A percentile compares a stretch with the other conserved stretches of the same genome.
Conservation (phyloP, 2,329 filamentous ascomycete species). For the Onygena corvina region DNA sequence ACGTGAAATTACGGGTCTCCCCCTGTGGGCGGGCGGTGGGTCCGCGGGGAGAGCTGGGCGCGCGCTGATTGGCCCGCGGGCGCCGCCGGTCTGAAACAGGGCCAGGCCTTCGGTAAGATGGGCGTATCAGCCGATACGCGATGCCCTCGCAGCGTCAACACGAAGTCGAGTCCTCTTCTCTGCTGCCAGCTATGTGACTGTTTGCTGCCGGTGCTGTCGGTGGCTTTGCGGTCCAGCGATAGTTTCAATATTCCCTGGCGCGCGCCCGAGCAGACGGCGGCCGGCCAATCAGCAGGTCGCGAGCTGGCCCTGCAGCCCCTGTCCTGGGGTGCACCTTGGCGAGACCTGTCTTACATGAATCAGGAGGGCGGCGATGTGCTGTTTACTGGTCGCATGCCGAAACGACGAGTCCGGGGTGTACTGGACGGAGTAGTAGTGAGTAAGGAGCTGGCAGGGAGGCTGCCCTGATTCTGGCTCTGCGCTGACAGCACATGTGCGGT, state of each 20-base stretch:
- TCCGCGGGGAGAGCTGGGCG: neutral
- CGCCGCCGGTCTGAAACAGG: neutral
- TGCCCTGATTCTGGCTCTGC: neutral
- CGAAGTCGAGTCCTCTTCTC: neutral
- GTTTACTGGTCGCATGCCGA: neutral
- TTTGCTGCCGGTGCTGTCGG: too few species aligned
- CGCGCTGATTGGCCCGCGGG: neutral
- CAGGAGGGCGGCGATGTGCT: neutral
- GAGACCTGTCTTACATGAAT: conserved; percentile 1
- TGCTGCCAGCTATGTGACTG: too few species aligned
- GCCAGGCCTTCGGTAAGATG: neutral
- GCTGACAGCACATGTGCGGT: neutral
- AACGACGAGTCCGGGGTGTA: neutral
- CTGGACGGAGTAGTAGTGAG: neutral
- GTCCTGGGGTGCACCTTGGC: conserved; percentile 1
- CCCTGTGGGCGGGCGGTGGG: neutral
- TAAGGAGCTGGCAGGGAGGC: neutral
- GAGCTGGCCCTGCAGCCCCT: neutral
- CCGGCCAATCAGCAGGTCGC: neutral
- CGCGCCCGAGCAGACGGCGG: neutral
- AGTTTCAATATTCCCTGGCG: conserved; percentile 6
- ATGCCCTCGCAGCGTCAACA: neutral
- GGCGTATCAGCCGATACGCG: neutral
- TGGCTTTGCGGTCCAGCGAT: neutral
- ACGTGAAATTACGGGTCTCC: neutral